Evolutionary conservation across 148 eudicot species (phyloP).

Genomic region (Nyssa sinensis): DNA sequence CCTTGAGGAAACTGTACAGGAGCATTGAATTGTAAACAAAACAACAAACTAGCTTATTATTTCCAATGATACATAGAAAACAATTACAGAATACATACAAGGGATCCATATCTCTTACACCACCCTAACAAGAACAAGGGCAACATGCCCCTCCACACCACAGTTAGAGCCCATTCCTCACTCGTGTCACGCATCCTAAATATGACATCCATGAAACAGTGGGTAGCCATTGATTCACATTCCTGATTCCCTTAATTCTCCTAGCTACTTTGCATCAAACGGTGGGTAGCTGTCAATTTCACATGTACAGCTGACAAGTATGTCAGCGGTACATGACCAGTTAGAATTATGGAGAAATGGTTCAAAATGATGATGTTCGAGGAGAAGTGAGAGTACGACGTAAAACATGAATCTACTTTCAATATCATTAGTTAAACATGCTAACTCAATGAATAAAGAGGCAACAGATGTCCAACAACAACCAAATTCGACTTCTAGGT

Average conservation of each 20-base stretch:
- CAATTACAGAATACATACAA: background rate
- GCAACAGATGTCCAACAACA: no score
- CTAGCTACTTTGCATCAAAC: background rate
- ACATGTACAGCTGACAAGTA: no score
- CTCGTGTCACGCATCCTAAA: background rate
- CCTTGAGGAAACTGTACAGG: conserved; percentile 47
- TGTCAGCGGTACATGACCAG: background rate
- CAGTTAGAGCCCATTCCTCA: background rate
- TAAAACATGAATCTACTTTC: background rate
- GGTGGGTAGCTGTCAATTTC: background rate
- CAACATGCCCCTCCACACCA: background rate
- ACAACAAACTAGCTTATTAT: conserved; percentile 8
- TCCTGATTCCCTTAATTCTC: background rate
- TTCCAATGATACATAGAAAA: background rate
- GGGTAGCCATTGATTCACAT: background rate
- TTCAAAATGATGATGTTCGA: background rate
- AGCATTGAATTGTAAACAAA: conserved; percentile 30
- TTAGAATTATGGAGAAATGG: background rate
- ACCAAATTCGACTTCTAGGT: no score
- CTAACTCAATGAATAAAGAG: no score
- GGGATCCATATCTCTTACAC: background rate
- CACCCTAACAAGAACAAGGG: background rate
- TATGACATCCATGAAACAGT: background rate
- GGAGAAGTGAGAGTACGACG: background rate
- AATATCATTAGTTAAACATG: no score